These are phyloP conservation scores for Harringtonia aguacate DNA, from an alignment of 2,329 filamentous ascomycete species.

Conservation along the genomic window DNA sequence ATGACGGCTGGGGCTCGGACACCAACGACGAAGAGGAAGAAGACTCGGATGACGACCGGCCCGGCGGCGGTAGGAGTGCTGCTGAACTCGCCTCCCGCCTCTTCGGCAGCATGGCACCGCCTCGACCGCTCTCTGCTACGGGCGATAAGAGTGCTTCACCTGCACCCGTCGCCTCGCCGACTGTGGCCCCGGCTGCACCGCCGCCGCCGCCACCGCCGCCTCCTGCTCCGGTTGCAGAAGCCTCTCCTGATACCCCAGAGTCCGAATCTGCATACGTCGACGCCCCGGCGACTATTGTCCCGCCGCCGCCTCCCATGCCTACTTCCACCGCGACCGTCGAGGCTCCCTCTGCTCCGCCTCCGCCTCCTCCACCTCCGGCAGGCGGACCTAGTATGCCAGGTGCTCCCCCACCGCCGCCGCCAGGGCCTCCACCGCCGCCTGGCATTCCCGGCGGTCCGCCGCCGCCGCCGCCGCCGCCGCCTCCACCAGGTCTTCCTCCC, in stretches of 20 bases:
- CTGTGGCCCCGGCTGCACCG: conserved; percentile 14
- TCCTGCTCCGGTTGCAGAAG: background rate
- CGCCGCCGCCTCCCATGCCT: conserved; percentile 8
- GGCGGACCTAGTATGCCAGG: conserved; percentile 9
- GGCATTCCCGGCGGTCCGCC: conserved; percentile 20
- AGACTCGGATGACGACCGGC: conserved; percentile 67
- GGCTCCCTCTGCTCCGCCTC: conserved; percentile 15
- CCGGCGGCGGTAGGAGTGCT: conserved; percentile 69
- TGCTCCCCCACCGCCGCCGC: conserved; percentile 25
- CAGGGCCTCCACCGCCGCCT: conserved; percentile 25
- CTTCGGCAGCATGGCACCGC: conserved; percentile 94
- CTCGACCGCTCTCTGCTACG: conserved; percentile 74
- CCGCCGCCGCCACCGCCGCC: conserved; percentile 24
- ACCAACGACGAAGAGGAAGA: conserved; percentile 47
- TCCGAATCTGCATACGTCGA: conserved; percentile 14
- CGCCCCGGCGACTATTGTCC: conserved; percentile 16
- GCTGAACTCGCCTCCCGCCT: conserved; percentile 90
- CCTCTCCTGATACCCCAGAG: no score
- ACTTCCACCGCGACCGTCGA: conserved; percentile 18
- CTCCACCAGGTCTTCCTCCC: conserved; percentile 22
- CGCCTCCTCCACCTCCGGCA: conserved; percentile 16
- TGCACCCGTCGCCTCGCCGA: conserved; percentile 23
- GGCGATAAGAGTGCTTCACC: conserved; percentile 50
- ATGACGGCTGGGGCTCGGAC: conserved; percentile 84
- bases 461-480: conserved; percentile 31